Percentiles rank a stretch among this genome's conserved stretches.
Evolutionary conservation across 495 filamentous ascomycete genomes (phyloP).

Genomic region (Hapsidospora chrysogenum): DNA sequence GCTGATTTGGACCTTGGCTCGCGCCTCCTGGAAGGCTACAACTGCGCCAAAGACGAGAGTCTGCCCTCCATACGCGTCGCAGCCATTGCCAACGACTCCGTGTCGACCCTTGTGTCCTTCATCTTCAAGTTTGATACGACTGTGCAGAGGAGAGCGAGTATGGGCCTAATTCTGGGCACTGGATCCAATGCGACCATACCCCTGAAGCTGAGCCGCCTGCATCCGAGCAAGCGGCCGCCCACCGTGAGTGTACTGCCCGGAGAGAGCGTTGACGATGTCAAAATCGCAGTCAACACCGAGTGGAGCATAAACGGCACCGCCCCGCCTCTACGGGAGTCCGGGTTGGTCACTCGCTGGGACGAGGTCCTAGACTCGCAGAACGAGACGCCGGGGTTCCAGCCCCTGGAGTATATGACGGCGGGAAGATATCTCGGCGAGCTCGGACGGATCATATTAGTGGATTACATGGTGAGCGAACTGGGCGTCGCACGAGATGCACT

Average conservation of each 20-base stretch:
- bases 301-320: slow-evolving; percentile 67
- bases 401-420: slow-evolving; percentile 77
- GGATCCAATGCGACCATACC: slow-evolving; percentile 73
- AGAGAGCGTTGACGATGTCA: slow-evolving; percentile 35
- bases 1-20: slow-evolving; percentile 54
- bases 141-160: slow-evolving; percentile 35
- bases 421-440: slow-evolving; percentile 75
- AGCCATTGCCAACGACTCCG: slow-evolving; percentile 69
- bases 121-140: slow-evolving; percentile 38
- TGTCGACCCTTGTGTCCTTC: slow-evolving; percentile 63
- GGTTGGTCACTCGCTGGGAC: slow-evolving; percentile 60
- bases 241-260: slow-evolving; percentile 38
- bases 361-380: slow-evolving; percentile 42
- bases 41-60: slow-evolving; percentile 24
- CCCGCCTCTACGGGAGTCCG: slow-evolving; percentile 43
- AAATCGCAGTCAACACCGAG: slow-evolving; percentile 72
- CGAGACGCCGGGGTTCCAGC: slow-evolving; percentile 65
- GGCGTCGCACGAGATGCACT: slow-evolving; percentile 22
- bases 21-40: slow-evolving; percentile 52
- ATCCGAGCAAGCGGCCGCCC: slow-evolving; percentile 38
- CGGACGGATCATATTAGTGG: slow-evolving; percentile 52
- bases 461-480: slow-evolving; percentile 38
- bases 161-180: slow-evolving; percentile 71
- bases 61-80: slow-evolving; percentile 53
- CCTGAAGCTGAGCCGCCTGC: slow-evolving; percentile 45